These are phyloP conservation scores for Lenzites betulinus DNA, from an alignment of 768 basidiomycete genomes.

Conservation along the genomic window DNA sequence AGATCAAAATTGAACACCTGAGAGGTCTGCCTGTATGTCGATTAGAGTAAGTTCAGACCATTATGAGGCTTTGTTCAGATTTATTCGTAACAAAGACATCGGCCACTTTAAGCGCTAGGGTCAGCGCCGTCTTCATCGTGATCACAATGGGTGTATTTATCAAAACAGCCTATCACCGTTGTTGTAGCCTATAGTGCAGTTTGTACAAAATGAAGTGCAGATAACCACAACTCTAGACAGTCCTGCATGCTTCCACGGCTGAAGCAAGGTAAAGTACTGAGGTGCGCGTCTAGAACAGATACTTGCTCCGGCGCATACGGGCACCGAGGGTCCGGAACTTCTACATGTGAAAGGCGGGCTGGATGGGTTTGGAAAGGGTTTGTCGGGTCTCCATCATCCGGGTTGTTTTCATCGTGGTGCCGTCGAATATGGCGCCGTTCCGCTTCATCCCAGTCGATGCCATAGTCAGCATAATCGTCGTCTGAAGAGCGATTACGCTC, in stretches of 20 bases:
- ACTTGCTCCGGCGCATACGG: not conserved
- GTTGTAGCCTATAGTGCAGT: too few species aligned
- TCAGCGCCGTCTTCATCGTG: too few species aligned
- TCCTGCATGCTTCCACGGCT: not conserved
- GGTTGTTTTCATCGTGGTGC: not conserved
- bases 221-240: not conserved
- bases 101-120: too few species aligned
- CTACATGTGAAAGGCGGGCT: not conserved
- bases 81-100: too few species aligned
- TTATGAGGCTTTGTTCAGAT: too few species aligned
- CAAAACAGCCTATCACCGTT: too few species aligned
- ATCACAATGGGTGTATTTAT: too few species aligned
- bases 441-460: not conserved
- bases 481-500: too few species aligned
- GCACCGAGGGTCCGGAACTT: not conserved
- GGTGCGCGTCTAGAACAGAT: not conserved
- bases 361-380: not conserved
- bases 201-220: not conserved
- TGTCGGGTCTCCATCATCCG: not conserved
- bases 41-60: too few species aligned
- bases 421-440: not conserved
- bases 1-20: too few species aligned
- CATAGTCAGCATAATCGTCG: not conserved
- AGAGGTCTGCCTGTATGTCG: too few species aligned
- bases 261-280: not conserved